Conservation (phyloP, 345 rosid genomes). For the Hevea brasiliensis region DNA sequence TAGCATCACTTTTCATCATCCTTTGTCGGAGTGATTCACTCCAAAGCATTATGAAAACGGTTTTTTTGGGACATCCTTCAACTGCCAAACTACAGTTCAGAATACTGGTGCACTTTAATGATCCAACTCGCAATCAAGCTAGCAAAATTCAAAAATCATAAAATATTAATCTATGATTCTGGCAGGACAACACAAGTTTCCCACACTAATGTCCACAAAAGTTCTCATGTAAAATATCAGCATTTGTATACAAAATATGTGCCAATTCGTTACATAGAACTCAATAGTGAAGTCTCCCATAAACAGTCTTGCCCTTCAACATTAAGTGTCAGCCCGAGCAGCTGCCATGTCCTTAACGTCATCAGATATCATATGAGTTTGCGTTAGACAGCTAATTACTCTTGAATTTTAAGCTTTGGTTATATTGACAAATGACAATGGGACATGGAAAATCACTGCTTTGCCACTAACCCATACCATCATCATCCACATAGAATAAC, state of each 20-base stretch:
- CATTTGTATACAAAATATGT: neutral
- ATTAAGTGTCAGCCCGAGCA: neutral
- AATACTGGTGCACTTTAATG: too few species aligned
- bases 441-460: constrained; percentile 8
- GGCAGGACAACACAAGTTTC: neutral
- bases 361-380: constrained; percentile 3
- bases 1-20: too few species aligned
- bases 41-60: too few species aligned
- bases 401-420: neutral
- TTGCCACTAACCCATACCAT: neutral
- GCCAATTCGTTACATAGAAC: neutral
- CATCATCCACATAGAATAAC: neutral
- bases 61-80: too few species aligned
- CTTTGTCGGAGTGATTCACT: too few species aligned
- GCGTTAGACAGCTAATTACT: neutral
- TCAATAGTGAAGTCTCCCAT: neutral
- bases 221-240: neutral
- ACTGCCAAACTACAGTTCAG: too few species aligned
- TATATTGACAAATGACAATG: neutral
- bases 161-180: neutral
- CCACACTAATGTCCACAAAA: neutral
- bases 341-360: neutral
- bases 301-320: too few species aligned
- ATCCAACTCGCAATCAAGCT: too few species aligned
- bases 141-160: constrained; percentile 6